Conservation (phyloP, 306 rosid genomes). For the Castanea sativa region DNA sequence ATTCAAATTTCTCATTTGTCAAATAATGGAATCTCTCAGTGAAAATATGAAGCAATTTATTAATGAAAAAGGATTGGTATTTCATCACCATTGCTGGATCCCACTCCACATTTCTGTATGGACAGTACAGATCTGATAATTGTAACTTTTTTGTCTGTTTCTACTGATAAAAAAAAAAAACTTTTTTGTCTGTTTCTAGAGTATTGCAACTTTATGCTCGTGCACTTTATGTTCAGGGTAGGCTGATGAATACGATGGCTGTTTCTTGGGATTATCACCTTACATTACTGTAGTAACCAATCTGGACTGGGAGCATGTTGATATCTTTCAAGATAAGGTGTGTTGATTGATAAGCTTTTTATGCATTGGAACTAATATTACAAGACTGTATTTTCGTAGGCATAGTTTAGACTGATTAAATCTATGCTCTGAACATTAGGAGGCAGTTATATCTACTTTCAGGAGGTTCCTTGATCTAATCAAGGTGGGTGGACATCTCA, state of each 20-base stretch:
- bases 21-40: not conserved
- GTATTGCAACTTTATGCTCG: not conserved
- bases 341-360: not conserved
- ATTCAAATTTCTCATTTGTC: not conserved
- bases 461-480: constrained; percentile 24
- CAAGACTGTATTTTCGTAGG: not conserved
- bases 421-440: constrained; percentile 20
- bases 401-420: not conserved
- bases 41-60: not conserved
- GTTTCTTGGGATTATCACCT: constrained; percentile 28
- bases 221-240: constrained; percentile 1
- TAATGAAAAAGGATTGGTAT: not conserved
- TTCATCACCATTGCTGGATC: not conserved
- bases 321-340: constrained; percentile 25
- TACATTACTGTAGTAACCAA: constrained; percentile 19
- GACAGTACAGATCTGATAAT: not conserved
- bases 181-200: not conserved
- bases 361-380: not conserved
- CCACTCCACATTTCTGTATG: not conserved
- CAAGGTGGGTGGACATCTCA: constrained; percentile 24
- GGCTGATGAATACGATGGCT: constrained; percentile 40
- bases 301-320: constrained; percentile 38
- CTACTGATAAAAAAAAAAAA: not conserved
- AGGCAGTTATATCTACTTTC: constrained; percentile 25
- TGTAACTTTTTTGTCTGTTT: not conserved